Base-by-base conservation (phyloP, 345 rosid genomes). In the Pelargonium nanum region DNA sequence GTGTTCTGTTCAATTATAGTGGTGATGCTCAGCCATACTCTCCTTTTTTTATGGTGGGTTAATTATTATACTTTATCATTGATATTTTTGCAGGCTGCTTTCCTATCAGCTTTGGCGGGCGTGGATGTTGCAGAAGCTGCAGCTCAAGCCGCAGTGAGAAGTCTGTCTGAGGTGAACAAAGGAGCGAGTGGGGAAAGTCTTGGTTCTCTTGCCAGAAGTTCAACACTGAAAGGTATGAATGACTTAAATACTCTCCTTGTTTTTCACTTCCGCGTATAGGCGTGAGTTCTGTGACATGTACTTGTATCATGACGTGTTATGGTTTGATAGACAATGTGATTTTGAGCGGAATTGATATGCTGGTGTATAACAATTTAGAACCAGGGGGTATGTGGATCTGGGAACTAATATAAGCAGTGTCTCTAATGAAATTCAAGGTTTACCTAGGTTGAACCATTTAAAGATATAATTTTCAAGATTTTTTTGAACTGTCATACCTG, bases 51-150 rank as follows among this genome's bases (percentile, higher is more conserved):
- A 6, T 40, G 17, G 0, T 12, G 16, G 48, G 48, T 40, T 12
- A 40, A 10, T 40, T 12, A 40, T 40, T 15, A 40, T 40, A 40
- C 15, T 40, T n/a, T 12, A 40, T 12, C 48, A 40, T 66, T 19
- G 26, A n/a, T 51, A 69, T 53, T 59, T 60, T 74, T 58, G 54
- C 80, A 93, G 99, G 96, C 83, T 75, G 90, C 94, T 40, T 93
- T 93, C 72, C 80, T 89, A 55, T 89, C 96, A 22, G 91, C 97
- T 60, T 75, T 93, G 82, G 86, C 91, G 21, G 99, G 97, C 24
- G 62, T 71, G n/a, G 82, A 83, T 58, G 80, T 80, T 73, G 88
- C 94, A 64, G 86, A 85, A 84, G 85, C 91, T 59, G 85, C 94
- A 68, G 94, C 99, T 55, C 77, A 26, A 64, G 94, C 94, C 55